These are phyloP conservation scores for Penicillium sp. DNA, from an alignment of 2,329 filamentous ascomycete species.

Conservation along the genomic window DNA sequence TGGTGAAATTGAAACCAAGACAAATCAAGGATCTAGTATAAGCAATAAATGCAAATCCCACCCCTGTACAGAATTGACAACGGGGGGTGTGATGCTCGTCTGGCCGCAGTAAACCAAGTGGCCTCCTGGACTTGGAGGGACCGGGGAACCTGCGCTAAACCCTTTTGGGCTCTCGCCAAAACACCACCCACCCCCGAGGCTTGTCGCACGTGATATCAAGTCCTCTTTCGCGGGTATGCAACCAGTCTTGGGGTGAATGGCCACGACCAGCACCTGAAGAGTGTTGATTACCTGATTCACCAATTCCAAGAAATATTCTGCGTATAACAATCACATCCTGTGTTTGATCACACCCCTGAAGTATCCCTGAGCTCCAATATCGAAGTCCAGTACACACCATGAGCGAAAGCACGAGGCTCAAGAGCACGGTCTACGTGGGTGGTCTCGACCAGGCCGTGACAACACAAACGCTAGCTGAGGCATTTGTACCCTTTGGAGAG, in stretches of 20 bases:
- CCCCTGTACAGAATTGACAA: slow-evolving; percentile 39
- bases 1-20: slow-evolving; percentile 26
- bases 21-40: slow-evolving; percentile 26
- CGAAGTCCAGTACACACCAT: slow-evolving; percentile 56
- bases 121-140: slow-evolving; percentile 46
- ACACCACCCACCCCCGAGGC: slow-evolving; percentile 34
- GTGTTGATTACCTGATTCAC: not conserved
- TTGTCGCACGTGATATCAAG: slow-evolving; percentile 44
- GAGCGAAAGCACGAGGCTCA: slow-evolving; percentile 82
- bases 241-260: not conserved
- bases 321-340: no score
- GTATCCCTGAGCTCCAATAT: not conserved
- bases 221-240: slow-evolving; percentile 17
- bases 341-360: not conserved
- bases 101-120: slow-evolving; percentile 47
- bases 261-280: not conserved
- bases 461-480: slow-evolving; percentile 76
- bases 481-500: slow-evolving; percentile 96
- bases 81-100: slow-evolving; percentile 39
- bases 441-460: slow-evolving; percentile 83
- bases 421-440: slow-evolving; percentile 90
- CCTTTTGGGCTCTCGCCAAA: slow-evolving; percentile 42
- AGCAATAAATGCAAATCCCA: slow-evolving; percentile 32
- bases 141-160: slow-evolving; percentile 40
- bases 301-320: not conserved